These are phyloP conservation scores for Rutstroemia sp. DNA, from an alignment of 2,329 filamentous ascomycete genomes.

Conservation along the genomic window DNA sequence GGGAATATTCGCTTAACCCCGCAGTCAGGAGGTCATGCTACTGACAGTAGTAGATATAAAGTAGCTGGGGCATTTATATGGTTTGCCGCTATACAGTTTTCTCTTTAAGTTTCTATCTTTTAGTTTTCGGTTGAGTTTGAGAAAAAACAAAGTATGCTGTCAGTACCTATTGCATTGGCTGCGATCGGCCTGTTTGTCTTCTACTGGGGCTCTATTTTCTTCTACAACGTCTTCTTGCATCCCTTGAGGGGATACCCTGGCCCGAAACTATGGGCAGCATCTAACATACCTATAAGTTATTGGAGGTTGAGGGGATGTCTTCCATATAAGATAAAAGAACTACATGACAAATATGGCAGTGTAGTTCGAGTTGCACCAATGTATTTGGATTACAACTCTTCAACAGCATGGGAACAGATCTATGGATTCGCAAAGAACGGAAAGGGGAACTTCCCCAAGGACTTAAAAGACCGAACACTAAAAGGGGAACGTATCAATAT, in stretches of 20 bases:
- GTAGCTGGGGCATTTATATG: too few species aligned
- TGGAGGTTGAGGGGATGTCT: not conserved
- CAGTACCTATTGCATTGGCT: too few species aligned
- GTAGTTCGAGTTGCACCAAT: constrained; percentile 14
- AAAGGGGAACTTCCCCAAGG: not conserved
- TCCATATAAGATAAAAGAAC: not conserved
- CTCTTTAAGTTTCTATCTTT: too few species aligned
- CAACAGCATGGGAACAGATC: constrained; percentile 12
- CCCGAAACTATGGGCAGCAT: constrained; percentile 6
- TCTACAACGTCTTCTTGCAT: constrained; percentile 15
- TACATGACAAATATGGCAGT: constrained; percentile 15
- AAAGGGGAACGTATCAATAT: accelerated
- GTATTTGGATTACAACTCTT: constrained; percentile 7
- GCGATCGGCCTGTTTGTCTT: not conserved
- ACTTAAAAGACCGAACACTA: not conserved
- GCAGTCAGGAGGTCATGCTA: too few species aligned
- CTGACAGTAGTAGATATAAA: too few species aligned
- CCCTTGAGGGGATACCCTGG: constrained; percentile 12
- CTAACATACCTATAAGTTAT: constrained; percentile 4
- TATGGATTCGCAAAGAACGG: constrained; percentile 1
- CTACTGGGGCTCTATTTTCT: not conserved
- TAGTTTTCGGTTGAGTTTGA: too few species aligned
- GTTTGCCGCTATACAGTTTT: too few species aligned
- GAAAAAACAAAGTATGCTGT: too few species aligned
- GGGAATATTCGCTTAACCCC: too few species aligned